Conservation (phyloP, 352 stramenopile genomes). For the Hyaloperonospora brassicae region DNA sequence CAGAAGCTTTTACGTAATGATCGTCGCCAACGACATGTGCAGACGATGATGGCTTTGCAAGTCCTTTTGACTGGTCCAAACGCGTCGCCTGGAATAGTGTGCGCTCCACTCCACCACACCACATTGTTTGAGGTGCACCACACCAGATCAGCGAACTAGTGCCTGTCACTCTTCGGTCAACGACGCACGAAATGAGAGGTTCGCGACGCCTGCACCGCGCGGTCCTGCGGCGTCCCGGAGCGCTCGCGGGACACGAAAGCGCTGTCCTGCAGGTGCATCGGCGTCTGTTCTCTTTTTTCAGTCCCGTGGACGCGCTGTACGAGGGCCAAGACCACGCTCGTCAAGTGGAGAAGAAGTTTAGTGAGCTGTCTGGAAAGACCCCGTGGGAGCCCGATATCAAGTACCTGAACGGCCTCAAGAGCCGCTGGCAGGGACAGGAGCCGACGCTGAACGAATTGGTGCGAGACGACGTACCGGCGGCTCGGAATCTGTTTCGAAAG, state of each 20-base stretch:
- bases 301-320: slow-evolving; percentile 49
- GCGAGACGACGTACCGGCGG: slow-evolving; percentile 61
- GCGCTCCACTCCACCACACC: slow-evolving; percentile 1
- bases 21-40: neutral
- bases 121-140: neutral
- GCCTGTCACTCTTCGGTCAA: slow-evolving; percentile 9
- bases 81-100: slow-evolving; percentile 13
- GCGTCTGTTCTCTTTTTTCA: slow-evolving; percentile 13
- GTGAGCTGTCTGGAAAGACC: slow-evolving; percentile 61
- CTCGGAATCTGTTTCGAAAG: slow-evolving; percentile 69
- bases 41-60: neutral
- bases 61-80: slow-evolving; percentile 41
- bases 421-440: slow-evolving; percentile 43
- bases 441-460: slow-evolving; percentile 78
- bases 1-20: slow-evolving; percentile 40
- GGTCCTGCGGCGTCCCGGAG: slow-evolving; percentile 13
- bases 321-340: slow-evolving; percentile 57
- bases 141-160: slow-evolving; percentile 6
- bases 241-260: neutral
- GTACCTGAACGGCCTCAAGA: slow-evolving; percentile 51
- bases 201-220: slow-evolving; percentile 12
- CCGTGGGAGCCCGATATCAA: slow-evolving; percentile 66
- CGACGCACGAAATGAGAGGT: slow-evolving; percentile 22
- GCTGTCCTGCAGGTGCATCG: slow-evolving; percentile 1
- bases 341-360: slow-evolving; percentile 72